Evolutionary conservation across 1,139 yeast genomes (phyloP).

Genomic region (Protomyces gravidus): DNA sequence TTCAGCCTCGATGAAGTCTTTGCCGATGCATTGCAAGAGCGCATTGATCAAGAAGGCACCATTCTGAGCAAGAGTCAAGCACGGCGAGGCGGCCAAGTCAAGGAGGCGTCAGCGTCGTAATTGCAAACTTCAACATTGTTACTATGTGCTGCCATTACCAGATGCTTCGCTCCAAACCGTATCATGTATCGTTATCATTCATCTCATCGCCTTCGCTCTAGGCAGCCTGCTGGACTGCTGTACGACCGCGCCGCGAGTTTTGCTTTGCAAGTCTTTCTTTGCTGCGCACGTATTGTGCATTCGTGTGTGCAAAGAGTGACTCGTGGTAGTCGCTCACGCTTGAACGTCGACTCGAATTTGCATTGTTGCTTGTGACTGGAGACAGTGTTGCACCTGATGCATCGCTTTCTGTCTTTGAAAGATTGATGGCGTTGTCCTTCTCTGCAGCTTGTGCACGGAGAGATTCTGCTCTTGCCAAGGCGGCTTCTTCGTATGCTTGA

Average conservation of each 20-base stretch:
- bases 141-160: background rate
- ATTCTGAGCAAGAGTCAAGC: constrained; percentile 23
- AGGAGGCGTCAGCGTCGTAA: background rate
- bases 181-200: background rate
- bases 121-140: background rate
- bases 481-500: background rate
- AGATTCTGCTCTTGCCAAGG: background rate
- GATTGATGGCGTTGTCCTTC: background rate
- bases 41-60: constrained; percentile 26
- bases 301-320: constrained; percentile 17
- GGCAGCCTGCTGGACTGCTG: background rate
- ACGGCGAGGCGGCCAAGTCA: constrained; percentile 2
- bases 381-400: background rate
- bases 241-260: background rate
- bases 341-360: background rate
- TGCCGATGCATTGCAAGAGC: constrained; percentile 11
- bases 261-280: constrained; percentile 26
- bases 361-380: background rate
- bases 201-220: too few relatives aligned
- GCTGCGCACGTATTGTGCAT: constrained; percentile 23
- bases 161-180: background rate
- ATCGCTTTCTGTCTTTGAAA: background rate
- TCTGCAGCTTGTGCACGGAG: background rate
- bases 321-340: constrained; percentile 12
- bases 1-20: constrained; percentile 41